A percentile compares a stretch with the other conserved stretches of the same genome.
phyloP scores from a whole-genome alignment of 2,329 filamentous ascomycete species.

The Aureobasidium lini region DNA sequence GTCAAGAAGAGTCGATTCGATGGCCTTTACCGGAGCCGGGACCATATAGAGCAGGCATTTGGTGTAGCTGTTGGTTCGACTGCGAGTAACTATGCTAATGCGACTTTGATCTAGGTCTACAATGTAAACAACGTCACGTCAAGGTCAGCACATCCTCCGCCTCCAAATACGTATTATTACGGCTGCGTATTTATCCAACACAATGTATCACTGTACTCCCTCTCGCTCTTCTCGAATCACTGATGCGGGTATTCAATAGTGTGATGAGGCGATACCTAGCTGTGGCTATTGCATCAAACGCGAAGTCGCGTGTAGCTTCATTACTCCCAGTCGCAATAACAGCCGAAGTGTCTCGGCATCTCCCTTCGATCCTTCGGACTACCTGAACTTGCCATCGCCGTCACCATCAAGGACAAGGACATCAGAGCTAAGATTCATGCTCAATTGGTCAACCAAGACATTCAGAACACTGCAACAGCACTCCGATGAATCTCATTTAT shows the following conservation, averaged over 20 bases:
- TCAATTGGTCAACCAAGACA: neutral
- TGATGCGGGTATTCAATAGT: neutral
- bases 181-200: neutral
- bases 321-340: neutral
- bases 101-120: neutral
- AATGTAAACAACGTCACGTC: conserved; percentile 16
- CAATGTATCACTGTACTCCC: too few species aligned
- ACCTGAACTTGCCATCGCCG: neutral
- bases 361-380: neutral
- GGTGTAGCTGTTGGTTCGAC: too few species aligned
- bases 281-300: conserved; percentile 14
- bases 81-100: too few species aligned
- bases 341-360: neutral
- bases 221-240: neutral
- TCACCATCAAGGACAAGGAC: neutral
- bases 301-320: conserved; percentile 2
- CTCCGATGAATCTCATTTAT: neutral
- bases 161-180: neutral
- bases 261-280: conserved; percentile 12
- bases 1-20: too few species aligned
- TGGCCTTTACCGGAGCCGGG: too few species aligned
- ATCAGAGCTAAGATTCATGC: neutral
- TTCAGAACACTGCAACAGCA: neutral
- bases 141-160: conserved; percentile 10
- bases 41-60: too few species aligned